phyloP scores from a whole-genome alignment of 2,329 filamentous ascomycete genomes.

The Magnaporthiopsis incrustans region DNA sequence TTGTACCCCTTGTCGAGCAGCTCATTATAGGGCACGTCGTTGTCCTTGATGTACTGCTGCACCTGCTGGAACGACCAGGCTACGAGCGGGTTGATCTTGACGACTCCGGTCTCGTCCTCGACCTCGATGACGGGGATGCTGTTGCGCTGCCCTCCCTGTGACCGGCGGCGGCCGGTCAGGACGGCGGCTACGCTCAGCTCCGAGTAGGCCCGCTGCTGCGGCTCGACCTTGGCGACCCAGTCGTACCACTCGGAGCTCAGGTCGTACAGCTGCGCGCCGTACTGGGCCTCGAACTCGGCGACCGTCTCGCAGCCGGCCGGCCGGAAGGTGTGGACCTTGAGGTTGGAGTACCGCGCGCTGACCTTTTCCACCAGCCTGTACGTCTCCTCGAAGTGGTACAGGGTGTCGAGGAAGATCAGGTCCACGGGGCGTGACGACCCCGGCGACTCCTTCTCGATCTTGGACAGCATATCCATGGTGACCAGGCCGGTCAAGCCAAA shows the following conservation, averaged over 20 bases:
- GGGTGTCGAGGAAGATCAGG: constrained; percentile 74
- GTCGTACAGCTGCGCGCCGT: constrained; percentile 76
- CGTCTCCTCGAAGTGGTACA: constrained; percentile 77
- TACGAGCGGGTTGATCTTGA: constrained; percentile 97
- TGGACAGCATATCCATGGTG: constrained; percentile 78
- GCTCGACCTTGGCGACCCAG: constrained; percentile 96
- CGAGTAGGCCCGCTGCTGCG: constrained; percentile 81
- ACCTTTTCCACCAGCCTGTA: constrained; percentile 67
- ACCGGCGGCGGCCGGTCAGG: constrained; percentile 82
- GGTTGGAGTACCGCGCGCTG: constrained; percentile 65
- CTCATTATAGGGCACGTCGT: constrained; percentile 88
- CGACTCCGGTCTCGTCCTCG: constrained; percentile 75
- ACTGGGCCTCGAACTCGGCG: constrained; percentile 71
- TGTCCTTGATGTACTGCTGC: constrained; percentile 73
- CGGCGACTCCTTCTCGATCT: constrained; percentile 53
- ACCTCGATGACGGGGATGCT: constrained; percentile 87
- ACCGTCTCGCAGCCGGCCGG: constrained; percentile 66
- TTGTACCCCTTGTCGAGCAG: constrained; percentile 94
- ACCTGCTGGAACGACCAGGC: constrained; percentile 92
- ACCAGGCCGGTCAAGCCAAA: constrained; percentile 76
- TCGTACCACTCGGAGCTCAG: constrained; percentile 84
- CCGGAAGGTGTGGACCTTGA: constrained; percentile 83
- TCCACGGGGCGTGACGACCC: constrained; percentile 47
- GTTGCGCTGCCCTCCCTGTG: constrained; percentile 87
- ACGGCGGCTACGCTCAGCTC: constrained; percentile 85